These are phyloP conservation scores for Termitomyces bulborhizus DNA, from an alignment of 768 basidiomycete species.

Conservation along the genomic window DNA sequence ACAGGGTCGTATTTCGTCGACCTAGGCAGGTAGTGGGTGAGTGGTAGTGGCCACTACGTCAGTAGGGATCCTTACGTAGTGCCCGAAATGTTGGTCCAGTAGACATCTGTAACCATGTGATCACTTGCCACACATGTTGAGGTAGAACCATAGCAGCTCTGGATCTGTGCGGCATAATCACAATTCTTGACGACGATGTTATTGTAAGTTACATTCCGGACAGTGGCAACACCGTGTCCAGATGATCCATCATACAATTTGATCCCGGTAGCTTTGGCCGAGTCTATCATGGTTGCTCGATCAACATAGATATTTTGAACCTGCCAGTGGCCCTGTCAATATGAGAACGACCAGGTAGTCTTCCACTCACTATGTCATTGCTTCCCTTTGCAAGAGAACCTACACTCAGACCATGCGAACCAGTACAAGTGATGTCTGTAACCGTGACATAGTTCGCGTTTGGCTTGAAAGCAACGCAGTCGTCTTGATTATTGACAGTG, in stretches of 20 bases:
- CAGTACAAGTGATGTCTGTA: constrained; percentile 23
- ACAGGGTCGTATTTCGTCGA: constrained; percentile 19
- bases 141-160: constrained; percentile 22
- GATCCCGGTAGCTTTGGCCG: constrained; percentile 25
- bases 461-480: constrained; percentile 26
- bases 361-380: constrained; percentile 11
- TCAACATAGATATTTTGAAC: constrained; percentile 22
- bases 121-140: constrained; percentile 19
- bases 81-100: constrained; percentile 20
- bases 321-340: neutral
- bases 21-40: constrained; percentile 3
- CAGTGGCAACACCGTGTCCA: constrained; percentile 23
- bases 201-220: constrained; percentile 23
- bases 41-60: neutral
- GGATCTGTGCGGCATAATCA: constrained; percentile 27
- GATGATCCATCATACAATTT: constrained; percentile 24
- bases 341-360: neutral
- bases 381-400: constrained; percentile 19
- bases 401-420: constrained; percentile 25
- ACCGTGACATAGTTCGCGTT: constrained; percentile 22
- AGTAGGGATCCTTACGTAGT: constrained; percentile 18
- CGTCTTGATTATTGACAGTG: constrained; percentile 22
- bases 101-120: constrained; percentile 19
- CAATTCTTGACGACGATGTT: constrained; percentile 23
- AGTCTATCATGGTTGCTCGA: constrained; percentile 24